Conservation (phyloP, 768 basidiomycete genomes). For the Lactarius pseudohatsudake region DNA sequence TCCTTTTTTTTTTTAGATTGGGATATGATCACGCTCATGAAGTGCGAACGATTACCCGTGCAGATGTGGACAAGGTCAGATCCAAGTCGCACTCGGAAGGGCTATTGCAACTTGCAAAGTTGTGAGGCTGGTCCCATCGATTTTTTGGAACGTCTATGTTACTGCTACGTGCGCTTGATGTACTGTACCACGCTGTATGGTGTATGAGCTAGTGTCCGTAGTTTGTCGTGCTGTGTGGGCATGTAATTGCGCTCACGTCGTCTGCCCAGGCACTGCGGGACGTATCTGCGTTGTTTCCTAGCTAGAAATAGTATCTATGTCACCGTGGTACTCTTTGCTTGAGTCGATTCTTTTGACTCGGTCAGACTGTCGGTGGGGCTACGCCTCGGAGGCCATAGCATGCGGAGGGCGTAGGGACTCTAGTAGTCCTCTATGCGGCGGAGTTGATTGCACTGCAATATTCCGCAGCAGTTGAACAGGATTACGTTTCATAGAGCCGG, state of each 20-base stretch:
- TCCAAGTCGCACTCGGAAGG: constrained; percentile 56
- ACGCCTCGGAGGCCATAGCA: too few relatives aligned
- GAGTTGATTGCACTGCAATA: too few relatives aligned
- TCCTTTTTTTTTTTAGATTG: not conserved
- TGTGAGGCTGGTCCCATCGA: constrained; percentile 33
- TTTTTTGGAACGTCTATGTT: not conserved
- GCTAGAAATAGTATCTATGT: too few relatives aligned
- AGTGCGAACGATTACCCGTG: constrained; percentile 57
- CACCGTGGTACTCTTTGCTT: too few relatives aligned
- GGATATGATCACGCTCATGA: constrained; percentile 82
- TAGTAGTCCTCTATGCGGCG: too few relatives aligned
- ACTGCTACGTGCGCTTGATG: not conserved
- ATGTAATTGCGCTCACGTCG: not conserved
- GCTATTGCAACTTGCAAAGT: constrained; percentile 42
- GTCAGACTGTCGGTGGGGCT: too few relatives aligned
- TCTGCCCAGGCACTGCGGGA: too few relatives aligned
- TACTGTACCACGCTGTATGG: not conserved
- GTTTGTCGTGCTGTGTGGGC: not conserved
- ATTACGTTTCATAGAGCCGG: too few relatives aligned
- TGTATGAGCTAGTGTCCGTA: not conserved
- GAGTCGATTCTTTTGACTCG: too few relatives aligned
- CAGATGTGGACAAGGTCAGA: constrained; percentile 75
- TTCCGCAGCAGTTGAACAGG: too few relatives aligned
- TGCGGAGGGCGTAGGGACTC: too few relatives aligned
- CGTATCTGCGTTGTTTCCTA: too few relatives aligned